Conservation (phyloP, 352 stramenopile genomes). For the Phytopythium vexans region DNA sequence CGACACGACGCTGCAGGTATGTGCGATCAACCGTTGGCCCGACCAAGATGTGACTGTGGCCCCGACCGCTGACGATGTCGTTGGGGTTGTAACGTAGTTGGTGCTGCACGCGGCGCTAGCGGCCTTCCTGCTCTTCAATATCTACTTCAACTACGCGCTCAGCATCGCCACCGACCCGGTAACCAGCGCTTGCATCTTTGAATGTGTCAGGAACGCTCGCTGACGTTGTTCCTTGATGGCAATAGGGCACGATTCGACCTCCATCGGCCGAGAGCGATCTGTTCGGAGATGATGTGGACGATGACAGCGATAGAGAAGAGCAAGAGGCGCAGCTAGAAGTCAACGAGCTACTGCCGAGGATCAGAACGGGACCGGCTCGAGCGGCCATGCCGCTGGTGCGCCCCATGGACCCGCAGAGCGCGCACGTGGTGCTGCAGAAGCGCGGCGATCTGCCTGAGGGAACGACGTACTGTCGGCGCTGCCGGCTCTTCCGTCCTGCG, state of each 20-base stretch:
- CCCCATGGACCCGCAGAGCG: slow-evolving; percentile 30
- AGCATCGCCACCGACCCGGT: slow-evolving; percentile 62
- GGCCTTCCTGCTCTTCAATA: slow-evolving; percentile 50
- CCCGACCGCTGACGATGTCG: neutral
- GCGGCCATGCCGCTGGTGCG: slow-evolving; percentile 19
- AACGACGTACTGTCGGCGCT: slow-evolving; percentile 49
- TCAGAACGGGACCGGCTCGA: slow-evolving; percentile 13
- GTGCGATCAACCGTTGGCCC: neutral
- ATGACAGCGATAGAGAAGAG: slow-evolving; percentile 1
- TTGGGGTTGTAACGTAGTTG: slow-evolving; percentile 14
- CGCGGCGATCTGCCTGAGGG: slow-evolving; percentile 10
- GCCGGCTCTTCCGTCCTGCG: slow-evolving; percentile 42
- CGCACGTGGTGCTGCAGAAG: slow-evolving; percentile 28
- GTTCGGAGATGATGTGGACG: slow-evolving; percentile 7
- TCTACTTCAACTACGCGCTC: slow-evolving; percentile 76
- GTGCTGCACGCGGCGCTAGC: slow-evolving; percentile 22
- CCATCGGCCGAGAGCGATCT: slow-evolving; percentile 17
- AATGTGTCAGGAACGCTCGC: slow-evolving; percentile 1
- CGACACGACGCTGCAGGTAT: slow-evolving; percentile 32
- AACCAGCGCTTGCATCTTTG: neutral
- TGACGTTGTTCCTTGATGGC: no score
- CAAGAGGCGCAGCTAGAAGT: slow-evolving; percentile 12
- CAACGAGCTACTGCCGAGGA: slow-evolving; percentile 18
- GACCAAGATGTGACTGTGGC: neutral
- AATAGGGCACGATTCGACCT: slow-evolving; percentile 24